A percentile compares a stretch with the other conserved stretches of the same genome.
phyloP scores from a whole-genome alignment of 192 early-diverging fungal species.

The Backusella sp. region DNA sequence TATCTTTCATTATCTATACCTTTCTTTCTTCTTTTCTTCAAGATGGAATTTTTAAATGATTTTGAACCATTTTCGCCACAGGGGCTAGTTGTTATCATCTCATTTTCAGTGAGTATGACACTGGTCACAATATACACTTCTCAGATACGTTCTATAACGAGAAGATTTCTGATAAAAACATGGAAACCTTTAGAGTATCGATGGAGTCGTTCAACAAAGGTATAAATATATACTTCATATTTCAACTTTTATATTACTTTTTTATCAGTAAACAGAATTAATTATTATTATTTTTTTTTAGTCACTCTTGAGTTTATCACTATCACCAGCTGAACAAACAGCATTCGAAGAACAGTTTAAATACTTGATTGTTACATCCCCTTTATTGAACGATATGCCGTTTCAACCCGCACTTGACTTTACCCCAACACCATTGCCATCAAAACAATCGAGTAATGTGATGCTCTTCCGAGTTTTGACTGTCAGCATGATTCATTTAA shows the following conservation, averaged over 20 bases:
- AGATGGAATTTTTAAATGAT: not conserved
- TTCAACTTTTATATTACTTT: not conserved
- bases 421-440: not conserved
- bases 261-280: too few relatives aligned
- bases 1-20: not conserved
- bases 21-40: not conserved
- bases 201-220: not conserved
- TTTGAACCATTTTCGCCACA: not conserved
- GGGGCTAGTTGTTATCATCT: not conserved
- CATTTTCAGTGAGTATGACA: not conserved
- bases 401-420: too few relatives aligned
- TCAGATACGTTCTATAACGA: not conserved
- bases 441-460: not conserved
- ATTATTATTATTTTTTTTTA: not conserved
- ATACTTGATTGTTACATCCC: slow-evolving; percentile 56
- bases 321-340: slow-evolving; percentile 47
- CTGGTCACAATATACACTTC: not conserved
- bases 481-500: not conserved
- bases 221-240: not conserved
- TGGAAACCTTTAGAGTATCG: not conserved
- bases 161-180: not conserved
- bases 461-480: not conserved
- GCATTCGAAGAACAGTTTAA: slow-evolving; percentile 60
- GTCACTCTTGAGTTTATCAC: slow-evolving; percentile 42
- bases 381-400: slow-evolving; percentile 45